Conservation (phyloP, 2,329 filamentous ascomycete genomes). For the Penicillium sclerotigenum region DNA sequence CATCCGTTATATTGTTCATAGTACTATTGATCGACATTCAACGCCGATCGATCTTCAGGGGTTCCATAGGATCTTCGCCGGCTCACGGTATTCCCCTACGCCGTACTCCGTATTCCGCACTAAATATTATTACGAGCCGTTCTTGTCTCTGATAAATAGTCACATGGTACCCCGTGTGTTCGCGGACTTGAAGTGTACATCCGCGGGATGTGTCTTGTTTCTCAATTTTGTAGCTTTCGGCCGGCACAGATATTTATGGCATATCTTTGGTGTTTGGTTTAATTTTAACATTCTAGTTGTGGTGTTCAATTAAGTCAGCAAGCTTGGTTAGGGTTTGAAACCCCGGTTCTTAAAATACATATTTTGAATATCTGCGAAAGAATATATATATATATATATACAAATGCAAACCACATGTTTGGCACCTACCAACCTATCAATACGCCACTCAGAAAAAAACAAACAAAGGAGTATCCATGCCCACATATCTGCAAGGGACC, state of each 20-base stretch:
- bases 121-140: not conserved
- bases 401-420: not conserved
- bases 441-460: not conserved
- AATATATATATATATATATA: not conserved
- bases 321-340: no score
- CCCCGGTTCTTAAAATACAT: not conserved
- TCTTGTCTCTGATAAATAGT: not conserved
- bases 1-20: not conserved
- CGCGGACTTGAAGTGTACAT: not conserved
- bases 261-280: no score
- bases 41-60: slow-evolving; percentile 13
- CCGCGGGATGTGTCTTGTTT: no score
- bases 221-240: not conserved
- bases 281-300: not conserved
- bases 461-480: not conserved
- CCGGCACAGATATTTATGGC: not conserved
- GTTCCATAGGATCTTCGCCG: slow-evolving; percentile 6
- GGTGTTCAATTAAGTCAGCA: not conserved
- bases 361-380: not conserved
- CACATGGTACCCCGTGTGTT: not conserved
- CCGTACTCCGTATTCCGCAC: not conserved
- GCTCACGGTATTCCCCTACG: not conserved
- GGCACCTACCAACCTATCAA: not conserved
- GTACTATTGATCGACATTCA: not conserved
- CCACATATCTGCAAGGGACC: not conserved